Evolutionary conservation across 2,329 filamentous ascomycete genomes (phyloP), one percentile per base, ranked within the genome.

Genomic region (Cercospora beticola): DNA sequence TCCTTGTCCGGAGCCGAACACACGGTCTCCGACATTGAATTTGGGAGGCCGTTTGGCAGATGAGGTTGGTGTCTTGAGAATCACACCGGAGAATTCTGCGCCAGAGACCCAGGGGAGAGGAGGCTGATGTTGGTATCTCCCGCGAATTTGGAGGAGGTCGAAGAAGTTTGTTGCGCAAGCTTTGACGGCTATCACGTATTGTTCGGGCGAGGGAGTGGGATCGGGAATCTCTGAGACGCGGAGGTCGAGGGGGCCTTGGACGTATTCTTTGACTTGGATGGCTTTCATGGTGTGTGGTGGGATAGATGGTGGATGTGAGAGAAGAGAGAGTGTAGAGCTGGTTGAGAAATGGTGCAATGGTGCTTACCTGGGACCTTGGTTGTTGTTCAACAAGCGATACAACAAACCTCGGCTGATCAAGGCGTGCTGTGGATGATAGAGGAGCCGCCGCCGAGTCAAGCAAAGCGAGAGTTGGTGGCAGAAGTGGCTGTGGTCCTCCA

Each of bases 81-180:
- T 84, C 5, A 89, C 85, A 72, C 94, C 94, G 26, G 92, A 88
- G 82, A 97, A 98, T 79, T 98, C 94, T 76, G 88, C 87, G 69
- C 94, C 94, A 0, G 92, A 88, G 61, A 94, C 83, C 93, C 94
- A 97, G 33, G 94, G 94, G 60, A 97, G 89, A 0, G 91, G 88
- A 0, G 93, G 93, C 76, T 97, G 94, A 78, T 92, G 87, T 78
- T 98, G 94, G 82, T 98, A 98, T 87, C 96, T 97, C 66, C 94
- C 94, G 77, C 93, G 90, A 77, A 97, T 93, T 78, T 98, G 94
- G 65, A 98, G 88, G 67, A 97, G 91, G 79, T 98, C 94, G 84
- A 97, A 98, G 86, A 98, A 98, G 83, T 98, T 98, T 76, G 92
- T 92, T 21, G 93, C 94, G 0, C 91, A 87, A 58, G 94, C 92